A percentile compares a stretch with the other conserved stretches of the same genome.
Conservation (phyloP, 1,139 yeast genomes). For the Hanseniaspora gamundiae region DNA sequence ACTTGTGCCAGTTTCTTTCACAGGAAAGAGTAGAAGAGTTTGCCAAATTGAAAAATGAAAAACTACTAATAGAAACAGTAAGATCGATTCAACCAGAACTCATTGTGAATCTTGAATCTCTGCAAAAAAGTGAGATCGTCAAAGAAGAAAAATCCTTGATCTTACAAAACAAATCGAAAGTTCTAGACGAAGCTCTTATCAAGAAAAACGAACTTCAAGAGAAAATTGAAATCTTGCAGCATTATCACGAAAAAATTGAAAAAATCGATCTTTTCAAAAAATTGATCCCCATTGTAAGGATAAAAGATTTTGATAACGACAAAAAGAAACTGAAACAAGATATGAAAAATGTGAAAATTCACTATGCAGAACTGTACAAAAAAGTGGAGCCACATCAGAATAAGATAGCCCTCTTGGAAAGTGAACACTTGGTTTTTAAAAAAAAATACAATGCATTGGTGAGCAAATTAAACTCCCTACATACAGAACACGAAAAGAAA, state of each 20-base stretch:
- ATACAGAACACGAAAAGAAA: constrained; percentile 5
- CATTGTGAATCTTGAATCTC: constrained; percentile 30
- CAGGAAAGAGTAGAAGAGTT: constrained; percentile 94
- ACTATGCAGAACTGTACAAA: constrained; percentile 15
- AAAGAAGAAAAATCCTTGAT: constrained; percentile 21
- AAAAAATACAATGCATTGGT: constrained; percentile 1
- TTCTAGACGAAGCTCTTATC: constrained; percentile 22
- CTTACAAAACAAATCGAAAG: constrained; percentile 17
- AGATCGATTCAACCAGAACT: constrained; percentile 62
- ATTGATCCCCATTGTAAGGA: constrained; percentile 49
- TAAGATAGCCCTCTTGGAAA: constrained; percentile 20
- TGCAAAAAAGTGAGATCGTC: constrained; percentile 41
- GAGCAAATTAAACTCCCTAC: constrained; percentile 3
- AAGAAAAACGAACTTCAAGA: constrained; percentile 28
- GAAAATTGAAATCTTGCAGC: constrained; percentile 28
- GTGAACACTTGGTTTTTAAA: not conserved
- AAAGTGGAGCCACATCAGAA: constrained; percentile 13
- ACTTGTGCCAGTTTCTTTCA: constrained; percentile 86
- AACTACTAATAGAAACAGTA: constrained; percentile 64
- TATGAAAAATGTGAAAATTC: constrained; percentile 14
- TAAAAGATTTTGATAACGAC: constrained; percentile 36
- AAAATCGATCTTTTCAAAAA: constrained; percentile 38
- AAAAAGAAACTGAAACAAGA: constrained; percentile 27
- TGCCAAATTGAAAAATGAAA: constrained; percentile 70
- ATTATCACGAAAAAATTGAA: constrained; percentile 24